A percentile compares a stretch with the other conserved stretches of the same genome.
Conservation (phyloP, 139 green algal species). For the Volvox reticuliferus region DNA sequence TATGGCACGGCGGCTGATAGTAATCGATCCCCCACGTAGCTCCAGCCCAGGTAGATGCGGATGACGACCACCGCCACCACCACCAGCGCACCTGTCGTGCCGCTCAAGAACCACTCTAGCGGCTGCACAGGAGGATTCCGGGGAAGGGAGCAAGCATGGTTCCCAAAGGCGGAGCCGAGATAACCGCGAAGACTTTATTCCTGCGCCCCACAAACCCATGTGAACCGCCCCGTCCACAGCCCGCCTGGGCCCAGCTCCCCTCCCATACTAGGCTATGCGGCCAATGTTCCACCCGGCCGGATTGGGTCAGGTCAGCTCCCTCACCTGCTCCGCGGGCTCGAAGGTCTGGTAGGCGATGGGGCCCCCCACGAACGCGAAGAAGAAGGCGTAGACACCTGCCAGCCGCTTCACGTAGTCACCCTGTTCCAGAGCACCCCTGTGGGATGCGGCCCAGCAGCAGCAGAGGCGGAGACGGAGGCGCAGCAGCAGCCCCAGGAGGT, state of each 20-base stretch:
- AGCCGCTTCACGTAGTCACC: conserved; percentile 73
- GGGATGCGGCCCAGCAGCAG: neutral
- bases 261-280: neutral
- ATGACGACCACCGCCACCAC: conserved; percentile 82
- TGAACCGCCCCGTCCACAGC: neutral
- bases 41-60: conserved; percentile 93
- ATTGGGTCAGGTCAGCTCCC: neutral
- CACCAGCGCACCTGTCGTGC: conserved; percentile 69
- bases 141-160: neutral
- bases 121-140: conserved; percentile 58
- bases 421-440: conserved; percentile 75
- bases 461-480: too few relatives aligned
- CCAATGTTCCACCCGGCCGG: too few relatives aligned
- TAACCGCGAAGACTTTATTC: too few relatives aligned
- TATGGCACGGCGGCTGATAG: conserved; percentile 88
- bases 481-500: neutral
- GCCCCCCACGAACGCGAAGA: conserved; percentile 75
- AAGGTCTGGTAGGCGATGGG: conserved; percentile 91
- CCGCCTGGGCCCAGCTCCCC: neutral
- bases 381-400: conserved; percentile 68
- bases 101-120: conserved; percentile 73
- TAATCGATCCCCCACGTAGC: conserved; percentile 92
- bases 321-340: conserved; percentile 71
- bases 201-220: neutral
- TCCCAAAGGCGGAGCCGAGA: too few relatives aligned